Conservation (phyloP, 805 yeast species). For the Zygoascus tannicola region DNA sequence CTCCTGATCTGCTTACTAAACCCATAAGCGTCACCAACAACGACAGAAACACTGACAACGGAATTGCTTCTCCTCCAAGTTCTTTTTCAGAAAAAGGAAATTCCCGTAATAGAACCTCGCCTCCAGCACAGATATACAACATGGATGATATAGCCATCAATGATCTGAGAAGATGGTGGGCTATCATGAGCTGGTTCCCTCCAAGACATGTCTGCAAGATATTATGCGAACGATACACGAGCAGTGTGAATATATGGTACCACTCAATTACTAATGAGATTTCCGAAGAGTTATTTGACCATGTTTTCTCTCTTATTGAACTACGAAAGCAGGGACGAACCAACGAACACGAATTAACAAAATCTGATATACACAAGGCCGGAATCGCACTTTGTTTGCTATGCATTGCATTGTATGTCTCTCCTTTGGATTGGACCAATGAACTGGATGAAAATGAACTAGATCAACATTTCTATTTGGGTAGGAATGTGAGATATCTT, state of each 20-base stretch:
- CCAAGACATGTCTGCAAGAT: conserved; percentile 17
- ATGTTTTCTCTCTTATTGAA: conserved; percentile 10
- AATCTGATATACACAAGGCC: conserved; percentile 12
- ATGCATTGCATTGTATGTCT: conserved; percentile 9
- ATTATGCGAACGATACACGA: conserved; percentile 15
- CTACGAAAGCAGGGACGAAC: background rate
- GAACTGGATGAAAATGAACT: conserved; percentile 3
- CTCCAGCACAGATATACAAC: too few species aligned
- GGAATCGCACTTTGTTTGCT: conserved; percentile 11
- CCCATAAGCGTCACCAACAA: background rate
- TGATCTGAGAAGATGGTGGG: conserved; percentile 8
- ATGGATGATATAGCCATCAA: conserved; percentile 1
- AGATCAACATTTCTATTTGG: conserved; percentile 10
- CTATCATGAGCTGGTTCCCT: conserved; percentile 14
- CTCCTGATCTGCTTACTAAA: background rate
- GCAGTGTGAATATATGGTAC: conserved; percentile 14
- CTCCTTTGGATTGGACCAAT: conserved; percentile 8
- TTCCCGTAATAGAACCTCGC: background rate
- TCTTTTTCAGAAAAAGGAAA: background rate
- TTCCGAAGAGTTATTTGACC: conserved; percentile 10
- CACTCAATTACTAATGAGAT: conserved; percentile 15
- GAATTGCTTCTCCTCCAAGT: background rate
- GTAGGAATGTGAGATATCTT: conserved; percentile 9
- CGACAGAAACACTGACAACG: background rate
- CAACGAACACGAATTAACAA: conserved; percentile 6